Evolutionary conservation across 2,329 filamentous ascomycete species (phyloP).

Genomic region (Diaporthe ampelina): DNA sequence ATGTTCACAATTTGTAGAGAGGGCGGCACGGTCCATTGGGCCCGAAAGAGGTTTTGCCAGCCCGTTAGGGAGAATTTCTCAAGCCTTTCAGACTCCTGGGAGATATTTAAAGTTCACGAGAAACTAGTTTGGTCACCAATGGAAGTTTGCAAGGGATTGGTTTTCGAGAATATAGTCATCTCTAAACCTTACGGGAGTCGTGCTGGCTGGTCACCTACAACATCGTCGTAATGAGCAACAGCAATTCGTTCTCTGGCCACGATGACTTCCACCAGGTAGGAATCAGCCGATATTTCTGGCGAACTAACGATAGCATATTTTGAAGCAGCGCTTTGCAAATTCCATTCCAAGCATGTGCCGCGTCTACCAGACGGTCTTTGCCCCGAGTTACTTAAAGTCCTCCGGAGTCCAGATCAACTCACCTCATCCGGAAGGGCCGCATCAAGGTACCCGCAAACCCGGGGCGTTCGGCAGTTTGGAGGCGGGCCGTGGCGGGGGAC

Average conservation of each 20-base stretch:
- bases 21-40: conserved; percentile 23
- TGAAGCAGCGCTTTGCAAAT: not conserved
- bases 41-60: conserved; percentile 10
- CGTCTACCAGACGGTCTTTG: not conserved
- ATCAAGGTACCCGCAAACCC: not conserved
- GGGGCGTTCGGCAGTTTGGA: not conserved
- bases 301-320: not conserved
- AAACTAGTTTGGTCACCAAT: conserved; percentile 25
- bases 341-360: not conserved
- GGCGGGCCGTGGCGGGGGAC: conserved; percentile 23
- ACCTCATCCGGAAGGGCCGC: not conserved
- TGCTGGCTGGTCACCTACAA: conserved; percentile 14
- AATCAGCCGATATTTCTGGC: not conserved
- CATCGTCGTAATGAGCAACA: no score
- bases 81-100: not conserved
- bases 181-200: conserved; percentile 1
- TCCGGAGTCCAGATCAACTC: not conserved
- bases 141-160: conserved; percentile 13
- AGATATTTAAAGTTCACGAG: not conserved
- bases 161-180: conserved; percentile 12
- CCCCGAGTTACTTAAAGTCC: not conserved
- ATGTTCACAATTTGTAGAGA: conserved; percentile 22
- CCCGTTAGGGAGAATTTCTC: not conserved
- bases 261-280: not conserved
- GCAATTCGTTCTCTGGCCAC: not conserved